phyloP scores from a whole-genome alignment of 2,329 filamentous ascomycete species.

The Immersiporthe knoxdaviesiana region DNA sequence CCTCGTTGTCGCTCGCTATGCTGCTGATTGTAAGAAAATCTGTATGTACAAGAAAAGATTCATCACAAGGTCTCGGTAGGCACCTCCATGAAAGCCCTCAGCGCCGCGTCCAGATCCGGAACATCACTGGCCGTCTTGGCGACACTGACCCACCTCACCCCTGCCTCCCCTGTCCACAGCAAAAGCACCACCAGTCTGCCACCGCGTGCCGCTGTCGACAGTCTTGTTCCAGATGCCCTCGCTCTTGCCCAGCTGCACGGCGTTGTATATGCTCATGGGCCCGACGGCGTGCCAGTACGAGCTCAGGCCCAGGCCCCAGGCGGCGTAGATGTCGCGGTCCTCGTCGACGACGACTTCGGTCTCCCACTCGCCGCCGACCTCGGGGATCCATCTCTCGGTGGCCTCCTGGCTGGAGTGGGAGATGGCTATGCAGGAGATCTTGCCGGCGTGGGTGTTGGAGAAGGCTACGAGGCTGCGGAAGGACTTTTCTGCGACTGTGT shows the following conservation, averaged over 20 bases:
- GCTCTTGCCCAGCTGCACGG: conserved; percentile 59
- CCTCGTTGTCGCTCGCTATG: background rate
- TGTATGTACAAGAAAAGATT: background rate
- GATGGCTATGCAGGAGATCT: conserved; percentile 62
- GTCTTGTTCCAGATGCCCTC: conserved; percentile 69
- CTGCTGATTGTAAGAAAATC: background rate
- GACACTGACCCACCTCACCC: conserved; percentile 56
- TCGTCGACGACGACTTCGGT: conserved; percentile 64
- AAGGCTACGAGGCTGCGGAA: conserved; percentile 58
- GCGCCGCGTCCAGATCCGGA: conserved; percentile 54
- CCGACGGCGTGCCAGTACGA: conserved; percentile 66
- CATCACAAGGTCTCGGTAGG: conserved; percentile 15
- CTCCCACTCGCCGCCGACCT: conserved; percentile 60
- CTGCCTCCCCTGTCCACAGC: conserved; percentile 57
- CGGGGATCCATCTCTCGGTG: conserved; percentile 61
- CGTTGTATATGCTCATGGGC: conserved; percentile 60
- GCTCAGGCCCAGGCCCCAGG: conserved; percentile 67
- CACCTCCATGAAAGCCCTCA: conserved; percentile 34
- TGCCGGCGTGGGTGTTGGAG: conserved; percentile 51
- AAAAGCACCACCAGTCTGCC: conserved; percentile 71
- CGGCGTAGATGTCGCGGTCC: conserved; percentile 61
- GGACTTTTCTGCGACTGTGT: conserved; percentile 68
- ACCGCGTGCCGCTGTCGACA: conserved; percentile 67
- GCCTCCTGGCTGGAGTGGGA: conserved; percentile 60
- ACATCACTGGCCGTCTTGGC: conserved; percentile 56